phyloP scores from a whole-genome alignment of 2,329 filamentous ascomycete species.

The Stagonosporopsis tanaceti region DNA sequence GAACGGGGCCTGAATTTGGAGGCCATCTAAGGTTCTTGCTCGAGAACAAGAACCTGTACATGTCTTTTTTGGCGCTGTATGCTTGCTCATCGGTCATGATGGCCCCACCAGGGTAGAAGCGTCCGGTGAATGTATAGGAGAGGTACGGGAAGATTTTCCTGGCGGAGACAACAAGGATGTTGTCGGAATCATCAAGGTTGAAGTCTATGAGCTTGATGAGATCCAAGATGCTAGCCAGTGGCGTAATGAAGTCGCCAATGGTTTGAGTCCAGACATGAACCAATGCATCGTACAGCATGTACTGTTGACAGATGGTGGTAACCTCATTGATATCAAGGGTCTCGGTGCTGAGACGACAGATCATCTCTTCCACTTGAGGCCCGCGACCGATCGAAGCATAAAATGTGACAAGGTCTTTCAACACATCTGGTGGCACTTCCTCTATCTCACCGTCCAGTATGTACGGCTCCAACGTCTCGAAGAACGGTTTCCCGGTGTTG shows the following conservation, averaged over 20 bases:
- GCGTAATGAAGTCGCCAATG: constrained; percentile 87
- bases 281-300: constrained; percentile 91
- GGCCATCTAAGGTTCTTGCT: constrained; percentile 81
- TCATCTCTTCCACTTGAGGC: constrained; percentile 85
- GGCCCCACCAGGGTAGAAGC: constrained; percentile 88
- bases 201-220: constrained; percentile 66
- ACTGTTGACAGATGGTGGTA: constrained; percentile 87
- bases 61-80: constrained; percentile 78
- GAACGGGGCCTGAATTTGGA: constrained; percentile 65
- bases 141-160: constrained; percentile 95
- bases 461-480: constrained; percentile 87
- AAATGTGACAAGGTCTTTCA: constrained; percentile 85
- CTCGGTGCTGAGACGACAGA: constrained; percentile 88
- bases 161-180: constrained; percentile 73
- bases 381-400: constrained; percentile 80
- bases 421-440: constrained; percentile 78
- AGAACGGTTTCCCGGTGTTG: constrained; percentile 75
- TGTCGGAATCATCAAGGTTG: constrained; percentile 65
- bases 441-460: constrained; percentile 81
- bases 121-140: constrained; percentile 87
- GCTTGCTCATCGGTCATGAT: constrained; percentile 76
- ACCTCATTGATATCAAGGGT: constrained; percentile 95
- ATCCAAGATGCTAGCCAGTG: constrained; percentile 80
- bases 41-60: constrained; percentile 95
- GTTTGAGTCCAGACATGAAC: constrained; percentile 98